Base-by-base conservation (phyloP, 83 land plant genomes). In the Isoetes engelmannii region DNA sequence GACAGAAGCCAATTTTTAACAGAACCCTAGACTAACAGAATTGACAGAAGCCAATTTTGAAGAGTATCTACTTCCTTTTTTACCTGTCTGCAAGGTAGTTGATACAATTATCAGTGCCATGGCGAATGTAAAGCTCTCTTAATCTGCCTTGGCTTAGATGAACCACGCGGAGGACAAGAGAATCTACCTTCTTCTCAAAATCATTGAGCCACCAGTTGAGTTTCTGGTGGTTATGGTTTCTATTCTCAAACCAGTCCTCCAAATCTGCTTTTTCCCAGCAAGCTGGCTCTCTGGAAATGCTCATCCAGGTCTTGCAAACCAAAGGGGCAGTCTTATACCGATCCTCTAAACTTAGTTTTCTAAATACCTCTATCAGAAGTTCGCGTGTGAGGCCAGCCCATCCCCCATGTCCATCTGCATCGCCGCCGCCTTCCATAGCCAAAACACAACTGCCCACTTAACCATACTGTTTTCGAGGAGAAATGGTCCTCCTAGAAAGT, bases 371-470 rank as follows among this genome's bases (percentile, higher is more conserved):
- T 48, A 65, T 28, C 18, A 87, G 84, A 48, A 83, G 80, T 72
- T 75, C 86, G 61, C 66, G 72, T 48, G 89, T 82, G 65, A 87
- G 63, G 45, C 83, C 91, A 43, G 72, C 64, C 87, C 88, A 84
- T 57, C 68, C 71, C 42, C 55, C 8, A 9, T 17, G 44, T 67
- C 42, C 42, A 15, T 15, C 58, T 42, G 3, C 12, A 18, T 37
- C 65, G 6, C 53, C 43, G 5, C 15, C 63, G 5, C 63, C 63
- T 43, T 61, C 63, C 18, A 45, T 19, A 62, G 43, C 44, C 65
- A 21, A 6, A 28, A 28, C 37, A 28, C 37, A 28, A 28, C 37
- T 28, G 37, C 37, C 37, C 37, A 28, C 37, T 28, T 28, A 28
- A 28, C 37, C 37, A 28, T 28, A 28, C 37, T 28, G 37, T 28